phyloP scores from a whole-genome alignment of 2,329 filamentous ascomycete genomes.

The Chaetomium sp. region DNA sequence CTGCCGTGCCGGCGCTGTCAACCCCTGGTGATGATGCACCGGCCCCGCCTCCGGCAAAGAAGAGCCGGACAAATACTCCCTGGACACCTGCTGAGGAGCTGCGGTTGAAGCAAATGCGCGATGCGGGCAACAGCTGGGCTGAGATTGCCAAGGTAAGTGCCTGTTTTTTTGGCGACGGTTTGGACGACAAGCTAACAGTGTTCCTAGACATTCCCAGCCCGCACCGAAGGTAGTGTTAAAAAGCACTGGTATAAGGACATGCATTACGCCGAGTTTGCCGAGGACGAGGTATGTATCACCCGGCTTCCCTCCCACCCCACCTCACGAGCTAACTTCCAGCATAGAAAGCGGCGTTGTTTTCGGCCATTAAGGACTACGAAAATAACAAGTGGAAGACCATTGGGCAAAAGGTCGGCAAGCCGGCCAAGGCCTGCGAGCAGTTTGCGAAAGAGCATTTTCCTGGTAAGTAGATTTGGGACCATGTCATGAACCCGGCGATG shows the following conservation, averaged over 20 bases:
- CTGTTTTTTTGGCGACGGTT: background rate
- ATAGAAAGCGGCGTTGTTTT: constrained; percentile 77
- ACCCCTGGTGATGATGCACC: constrained; percentile 42
- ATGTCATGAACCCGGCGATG: background rate
- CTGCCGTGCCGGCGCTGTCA: constrained; percentile 39
- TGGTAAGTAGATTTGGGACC: constrained; percentile 38
- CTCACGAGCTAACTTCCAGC: background rate
- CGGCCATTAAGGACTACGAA: constrained; percentile 98
- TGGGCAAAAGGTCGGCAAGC: constrained; percentile 94
- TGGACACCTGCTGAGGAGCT: constrained; percentile 96
- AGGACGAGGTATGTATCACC: constrained; percentile 76
- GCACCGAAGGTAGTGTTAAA: constrained; percentile 97
- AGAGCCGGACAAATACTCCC: constrained; percentile 96
- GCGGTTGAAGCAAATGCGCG: constrained; percentile 89
- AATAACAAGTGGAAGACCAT: constrained; percentile 99
- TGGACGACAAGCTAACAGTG: constrained; percentile 29
- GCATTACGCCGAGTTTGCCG: constrained; percentile 98
- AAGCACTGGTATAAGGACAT: constrained; percentile 99
- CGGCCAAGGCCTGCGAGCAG: constrained; percentile 80
- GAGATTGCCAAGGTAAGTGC: constrained; percentile 88
- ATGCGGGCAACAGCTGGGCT: constrained; percentile 91
- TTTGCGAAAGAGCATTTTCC: constrained; percentile 95
- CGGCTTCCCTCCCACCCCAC: too few species aligned
- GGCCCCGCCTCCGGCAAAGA: constrained; percentile 69
- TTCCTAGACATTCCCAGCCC: constrained; percentile 77